These are phyloP conservation scores for Penicillium sp. DNA, from an alignment of 2,329 filamentous ascomycete species.

Conservation along the genomic window DNA sequence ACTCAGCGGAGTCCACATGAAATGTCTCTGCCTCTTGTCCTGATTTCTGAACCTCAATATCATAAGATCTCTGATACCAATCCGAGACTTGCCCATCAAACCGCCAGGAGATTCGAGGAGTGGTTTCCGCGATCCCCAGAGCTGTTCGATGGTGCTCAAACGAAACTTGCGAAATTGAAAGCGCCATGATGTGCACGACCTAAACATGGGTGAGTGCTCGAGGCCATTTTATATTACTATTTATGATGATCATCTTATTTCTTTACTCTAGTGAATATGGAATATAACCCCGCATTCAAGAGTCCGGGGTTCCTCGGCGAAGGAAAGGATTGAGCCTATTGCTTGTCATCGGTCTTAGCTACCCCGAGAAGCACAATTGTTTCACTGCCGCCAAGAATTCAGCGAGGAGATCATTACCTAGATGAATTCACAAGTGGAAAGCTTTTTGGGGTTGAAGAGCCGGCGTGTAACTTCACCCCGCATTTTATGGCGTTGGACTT, in stretches of 20 bases:
- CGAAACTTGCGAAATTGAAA: slow-evolving; percentile 11
- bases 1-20: slow-evolving; percentile 20
- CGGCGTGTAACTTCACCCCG: not conserved
- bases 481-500: not conserved
- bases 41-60: slow-evolving; percentile 15
- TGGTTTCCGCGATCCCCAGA: slow-evolving; percentile 19
- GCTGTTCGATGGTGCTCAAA: slow-evolving; percentile 24
- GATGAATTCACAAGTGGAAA: not conserved
- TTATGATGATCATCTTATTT: not conserved
- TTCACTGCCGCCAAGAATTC: not conserved
- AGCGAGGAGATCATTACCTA: not conserved
- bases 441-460: not conserved
- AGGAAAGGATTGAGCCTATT: not conserved
- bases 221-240: not conserved
- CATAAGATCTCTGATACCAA: slow-evolving; percentile 27
- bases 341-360: not conserved
- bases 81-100: slow-evolving; percentile 24
- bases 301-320: not conserved
- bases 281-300: not conserved
- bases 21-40: slow-evolving; percentile 10
- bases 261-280: not conserved
- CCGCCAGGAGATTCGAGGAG: slow-evolving; percentile 31
- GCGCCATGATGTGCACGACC: not conserved
- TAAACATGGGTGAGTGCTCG: not conserved
- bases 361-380: not conserved